Evolutionary conservation across 176 grass and related monocot genomes (phyloP), one percentile per base, ranked within the genome.

Genomic region (Musa troglodytarum): DNA sequence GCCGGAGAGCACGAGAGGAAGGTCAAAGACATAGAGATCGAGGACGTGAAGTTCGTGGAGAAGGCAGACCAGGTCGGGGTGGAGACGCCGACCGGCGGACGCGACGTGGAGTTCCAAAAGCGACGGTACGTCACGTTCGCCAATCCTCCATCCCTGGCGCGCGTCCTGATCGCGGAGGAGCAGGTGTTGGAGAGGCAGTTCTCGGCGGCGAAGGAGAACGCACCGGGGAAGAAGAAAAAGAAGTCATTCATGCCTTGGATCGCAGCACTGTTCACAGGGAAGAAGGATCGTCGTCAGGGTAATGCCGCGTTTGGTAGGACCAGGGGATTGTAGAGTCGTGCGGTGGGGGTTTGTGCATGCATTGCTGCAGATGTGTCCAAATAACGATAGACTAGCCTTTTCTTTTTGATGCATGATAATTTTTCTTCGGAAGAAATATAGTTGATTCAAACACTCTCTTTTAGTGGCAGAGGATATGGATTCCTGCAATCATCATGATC

Each of bases 51-150:
- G n/a, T 80, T 49, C 15, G 29, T 61, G 0, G 70, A 50, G 49
- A 34, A 59, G 65, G 55, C 1, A 57, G 78, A 12, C 24, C 54
- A 57, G 54, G 54, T 17, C 12, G 54, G 14, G 54, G 54, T 8
- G n/a, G 17, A 5, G 0, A 6, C 34, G 34, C 34, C 34, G 34
- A 43, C 4, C 62, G 23, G 10, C 62, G 16, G 11, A 16, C 68
- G 50, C 13, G 52, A 12, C 1, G 23, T 43, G 25, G 72, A 74
- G 72, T 74, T 74, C 17, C 72, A 59, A 25, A 74, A 74, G 72
- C 57, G 24, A 29, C 57, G 72, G 72, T 74, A 58, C 16, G 72
- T 74, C 14, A 74, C 72, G 14, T 74, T 74, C 11, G 53, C 72
- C 11, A 58, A 74, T 17, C 72, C 67, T 8, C 67, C 67, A 49